Conservation (phyloP, 495 filamentous ascomycete genomes). For the Neurospora pannonica region DNA sequence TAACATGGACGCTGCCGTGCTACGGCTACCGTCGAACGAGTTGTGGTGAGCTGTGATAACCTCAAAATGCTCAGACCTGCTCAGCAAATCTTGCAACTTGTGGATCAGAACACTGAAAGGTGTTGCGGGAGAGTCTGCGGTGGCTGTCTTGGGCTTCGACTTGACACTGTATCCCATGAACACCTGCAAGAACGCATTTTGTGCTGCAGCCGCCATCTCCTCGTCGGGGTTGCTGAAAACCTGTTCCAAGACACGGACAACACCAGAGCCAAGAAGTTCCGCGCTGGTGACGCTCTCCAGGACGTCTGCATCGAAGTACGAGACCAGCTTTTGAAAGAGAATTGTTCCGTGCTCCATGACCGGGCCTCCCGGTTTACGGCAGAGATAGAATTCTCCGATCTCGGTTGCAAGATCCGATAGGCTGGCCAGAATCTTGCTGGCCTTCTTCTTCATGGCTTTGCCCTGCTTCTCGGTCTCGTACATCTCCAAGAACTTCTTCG, state of each 20-base stretch:
- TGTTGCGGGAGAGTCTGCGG: slow-evolving; percentile 56
- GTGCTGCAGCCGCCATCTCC: slow-evolving; percentile 47
- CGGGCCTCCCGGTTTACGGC: slow-evolving; percentile 29
- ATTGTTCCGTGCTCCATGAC: slow-evolving; percentile 44
- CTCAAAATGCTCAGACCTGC: slow-evolving; percentile 95
- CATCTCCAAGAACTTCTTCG: slow-evolving; percentile 69
- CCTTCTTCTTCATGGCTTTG: slow-evolving; percentile 65
- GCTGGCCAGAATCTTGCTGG: slow-evolving; percentile 60
- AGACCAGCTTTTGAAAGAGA: slow-evolving; percentile 68
- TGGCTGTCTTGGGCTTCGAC: slow-evolving; percentile 52
- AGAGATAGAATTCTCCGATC: slow-evolving; percentile 59
- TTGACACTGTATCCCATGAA: slow-evolving; percentile 73
- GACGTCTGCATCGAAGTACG: slow-evolving; percentile 80
- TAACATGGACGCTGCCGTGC: slow-evolving; percentile 89
- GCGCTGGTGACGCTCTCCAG: slow-evolving; percentile 95
- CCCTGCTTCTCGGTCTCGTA: slow-evolving; percentile 69
- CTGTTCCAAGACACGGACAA: slow-evolving; percentile 73
- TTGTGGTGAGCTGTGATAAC: slow-evolving; percentile 93
- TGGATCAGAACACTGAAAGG: slow-evolving; percentile 86
- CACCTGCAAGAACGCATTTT: slow-evolving; percentile 81
- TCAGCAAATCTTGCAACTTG: slow-evolving; percentile 91
- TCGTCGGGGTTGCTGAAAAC: slow-evolving; percentile 65
- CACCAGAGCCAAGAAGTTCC: slow-evolving; percentile 80
- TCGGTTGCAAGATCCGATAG: slow-evolving; percentile 62
- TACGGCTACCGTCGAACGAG: slow-evolving; percentile 81